Evolutionary conservation across 345 rosid genomes (phyloP).

Genomic region (Brassica napus): DNA sequence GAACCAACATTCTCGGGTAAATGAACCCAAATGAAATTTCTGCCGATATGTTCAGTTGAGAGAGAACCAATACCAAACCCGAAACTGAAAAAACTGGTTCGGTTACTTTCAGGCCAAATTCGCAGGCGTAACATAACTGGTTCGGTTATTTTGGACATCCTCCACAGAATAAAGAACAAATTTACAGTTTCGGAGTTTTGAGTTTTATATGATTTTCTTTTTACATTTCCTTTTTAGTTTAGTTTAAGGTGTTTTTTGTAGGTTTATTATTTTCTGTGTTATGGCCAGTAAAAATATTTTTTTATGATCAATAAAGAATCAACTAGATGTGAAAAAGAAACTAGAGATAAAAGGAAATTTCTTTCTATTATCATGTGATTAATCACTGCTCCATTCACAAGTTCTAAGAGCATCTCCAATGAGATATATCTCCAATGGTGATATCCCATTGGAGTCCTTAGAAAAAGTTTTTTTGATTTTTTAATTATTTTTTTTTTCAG

Average conservation of each 20-base stretch:
- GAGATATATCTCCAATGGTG: too few species aligned
- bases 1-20: background rate
- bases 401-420: background rate
- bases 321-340: background rate
- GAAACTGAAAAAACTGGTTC: background rate
- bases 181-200: too few species aligned
- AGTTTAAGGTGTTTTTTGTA: background rate
- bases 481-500: too few species aligned
- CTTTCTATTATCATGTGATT: background rate
- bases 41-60: background rate
- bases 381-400: background rate
- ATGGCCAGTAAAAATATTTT: background rate
- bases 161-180: too few species aligned
- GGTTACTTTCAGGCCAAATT: background rate
- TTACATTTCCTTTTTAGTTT: background rate
- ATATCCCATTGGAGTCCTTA: too few species aligned
- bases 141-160: too few species aligned
- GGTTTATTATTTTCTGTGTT: background rate
- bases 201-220: too few species aligned
- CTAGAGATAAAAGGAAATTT: background rate
- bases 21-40: background rate
- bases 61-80: background rate
- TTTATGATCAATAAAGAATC: background rate
- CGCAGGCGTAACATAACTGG: background rate
- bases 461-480: too few species aligned